Conservation (phyloP, 306 rosid genomes). For the Rosa lucieae region DNA sequence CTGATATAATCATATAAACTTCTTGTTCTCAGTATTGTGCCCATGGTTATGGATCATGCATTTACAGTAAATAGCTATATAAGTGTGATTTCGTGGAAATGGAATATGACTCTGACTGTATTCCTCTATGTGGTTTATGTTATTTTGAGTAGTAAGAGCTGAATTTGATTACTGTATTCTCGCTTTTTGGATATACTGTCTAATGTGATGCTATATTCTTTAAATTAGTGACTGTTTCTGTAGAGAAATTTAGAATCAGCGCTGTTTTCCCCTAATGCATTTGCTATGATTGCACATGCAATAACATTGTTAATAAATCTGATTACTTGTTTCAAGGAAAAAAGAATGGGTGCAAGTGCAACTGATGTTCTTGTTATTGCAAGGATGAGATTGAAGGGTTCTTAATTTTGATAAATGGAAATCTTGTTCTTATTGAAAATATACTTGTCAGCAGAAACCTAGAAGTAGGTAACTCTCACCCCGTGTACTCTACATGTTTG, state of each 20-base stretch:
- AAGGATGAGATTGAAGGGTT: not conserved
- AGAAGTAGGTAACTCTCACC: not conserved
- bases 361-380: not conserved
- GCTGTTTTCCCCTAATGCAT: not conserved
- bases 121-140: not conserved
- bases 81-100: not conserved
- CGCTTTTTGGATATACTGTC: not conserved
- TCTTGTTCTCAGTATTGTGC: not conserved
- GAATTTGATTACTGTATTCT: not conserved
- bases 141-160: not conserved
- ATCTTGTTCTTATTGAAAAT: not conserved
- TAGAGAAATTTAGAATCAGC: not conserved
- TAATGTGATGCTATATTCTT: not conserved
- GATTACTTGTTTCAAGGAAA: not conserved
- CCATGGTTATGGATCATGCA: constrained; percentile 1
- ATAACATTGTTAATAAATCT: not conserved
- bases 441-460: not conserved
- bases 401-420: not conserved
- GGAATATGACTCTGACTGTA: not conserved
- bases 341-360: not conserved
- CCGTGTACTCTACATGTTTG: not conserved
- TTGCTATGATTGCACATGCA: not conserved
- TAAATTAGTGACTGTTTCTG: not conserved
- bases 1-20: not conserved
- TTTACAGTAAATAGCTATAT: not conserved